Evolutionary conservation across 352 stramenopile species (phyloP).

Genomic region (Globisporangium sylvaticum): DNA sequence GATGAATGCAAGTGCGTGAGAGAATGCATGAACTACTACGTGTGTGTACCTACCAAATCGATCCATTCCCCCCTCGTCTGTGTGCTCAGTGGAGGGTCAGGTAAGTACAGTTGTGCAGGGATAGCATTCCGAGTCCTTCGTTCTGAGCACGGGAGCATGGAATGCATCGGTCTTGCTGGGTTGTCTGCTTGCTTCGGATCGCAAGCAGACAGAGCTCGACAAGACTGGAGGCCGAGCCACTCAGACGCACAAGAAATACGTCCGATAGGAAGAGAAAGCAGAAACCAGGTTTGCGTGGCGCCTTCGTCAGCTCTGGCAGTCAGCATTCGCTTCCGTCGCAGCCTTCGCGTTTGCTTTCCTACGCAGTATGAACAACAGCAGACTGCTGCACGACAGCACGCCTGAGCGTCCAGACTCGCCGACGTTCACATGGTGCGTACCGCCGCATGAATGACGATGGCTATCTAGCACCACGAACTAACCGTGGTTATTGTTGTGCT

Average conservation of each 20-base stretch:
- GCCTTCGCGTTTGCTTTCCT: neutral
- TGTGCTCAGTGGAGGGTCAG: neutral
- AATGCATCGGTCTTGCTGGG: neutral
- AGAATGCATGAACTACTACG: neutral
- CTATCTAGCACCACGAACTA: neutral
- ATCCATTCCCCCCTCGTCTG: neutral
- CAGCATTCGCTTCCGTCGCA: slow-evolving; percentile 5
- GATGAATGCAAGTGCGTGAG: neutral
- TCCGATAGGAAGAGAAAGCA: neutral
- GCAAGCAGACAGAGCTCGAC: neutral
- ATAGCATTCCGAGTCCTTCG: neutral
- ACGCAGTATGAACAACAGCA: slow-evolving; percentile 9
- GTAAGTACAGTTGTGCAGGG: slow-evolving; percentile 1
- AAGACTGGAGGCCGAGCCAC: neutral
- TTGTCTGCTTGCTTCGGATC: neutral
- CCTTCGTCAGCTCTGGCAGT: neutral
- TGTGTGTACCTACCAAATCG: neutral
- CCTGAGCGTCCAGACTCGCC: slow-evolving; percentile 37
- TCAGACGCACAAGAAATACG: neutral
- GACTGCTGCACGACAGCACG: slow-evolving; percentile 7
- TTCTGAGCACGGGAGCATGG: neutral
- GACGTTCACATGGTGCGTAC: slow-evolving; percentile 65
- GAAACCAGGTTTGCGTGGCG: neutral
- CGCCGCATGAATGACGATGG: neutral
- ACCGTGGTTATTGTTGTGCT: slow-evolving; percentile 1